Evolutionary conservation across 306 rosid species (phyloP), one percentile per base, ranked within the genome.

Genomic region (Dalbergia cochinchinensis): DNA sequence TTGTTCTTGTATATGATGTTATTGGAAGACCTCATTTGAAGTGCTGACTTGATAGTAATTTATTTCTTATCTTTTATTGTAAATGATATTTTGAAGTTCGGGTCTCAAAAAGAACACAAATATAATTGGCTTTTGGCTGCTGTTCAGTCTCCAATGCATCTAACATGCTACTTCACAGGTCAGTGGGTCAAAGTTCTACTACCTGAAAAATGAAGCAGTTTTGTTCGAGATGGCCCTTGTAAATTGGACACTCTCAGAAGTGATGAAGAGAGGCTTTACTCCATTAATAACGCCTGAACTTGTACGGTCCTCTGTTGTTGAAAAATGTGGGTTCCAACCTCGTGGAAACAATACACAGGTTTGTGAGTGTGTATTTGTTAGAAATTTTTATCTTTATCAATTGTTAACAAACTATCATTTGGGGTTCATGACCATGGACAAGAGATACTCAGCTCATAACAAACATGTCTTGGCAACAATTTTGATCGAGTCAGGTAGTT

Each of bases 281-380:
- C 98, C 94, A n/a, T 65, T 93, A 81, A 95, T 86, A 53, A 93
- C 99, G 7, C 99, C 99, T 41, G 98, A 95, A 85, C 83, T 95
- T 62, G 99, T 95, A n/a, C 90, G 98, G 80, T 91, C 99, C 9
- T 89, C 97, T 19, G 82, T 95, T 70, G 97, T 95, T 84, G 99
- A 95, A 85, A 95, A 93, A 81, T 93, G 98, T 78, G 99, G 99
- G 57, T 95, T 95, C 82, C 98, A 91, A 81, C 99, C 99, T 11
- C 98, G 98, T 60, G 98, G 90, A 68, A 82, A 87, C 57, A 95
- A 93, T 85, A 95, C 99, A 13, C 98, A 95, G 98, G 99, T 93
- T 80, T 80, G 83, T 72, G 72, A 39, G 50, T 67, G 19, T 59
- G 31, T 53, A 15, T 53, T 58, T 62, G 41, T 60, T 53, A 18